phyloP scores from a whole-genome alignment of 2,329 filamentous ascomycete genomes.

The Fusarium beomiforme region DNA sequence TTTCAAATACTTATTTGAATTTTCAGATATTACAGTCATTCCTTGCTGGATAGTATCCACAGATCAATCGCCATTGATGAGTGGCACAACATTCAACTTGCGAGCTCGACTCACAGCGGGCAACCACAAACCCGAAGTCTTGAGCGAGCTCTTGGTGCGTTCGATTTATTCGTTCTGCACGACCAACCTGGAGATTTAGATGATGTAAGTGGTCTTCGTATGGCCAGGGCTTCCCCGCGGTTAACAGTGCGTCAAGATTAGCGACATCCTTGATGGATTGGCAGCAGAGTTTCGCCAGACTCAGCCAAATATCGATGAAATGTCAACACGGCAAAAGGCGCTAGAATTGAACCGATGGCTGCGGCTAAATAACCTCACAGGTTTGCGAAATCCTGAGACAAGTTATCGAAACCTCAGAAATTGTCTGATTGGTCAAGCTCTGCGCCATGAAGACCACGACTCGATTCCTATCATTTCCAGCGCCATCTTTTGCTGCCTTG shows the following conservation, averaged over 20 bases:
- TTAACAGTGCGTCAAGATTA: slow-evolving; percentile 58
- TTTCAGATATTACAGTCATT: slow-evolving; percentile 76
- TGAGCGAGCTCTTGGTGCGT: slow-evolving; percentile 81
- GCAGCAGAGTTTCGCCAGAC: slow-evolving; percentile 64
- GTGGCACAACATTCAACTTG: slow-evolving; percentile 65
- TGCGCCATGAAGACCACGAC: slow-evolving; percentile 77
- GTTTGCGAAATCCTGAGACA: slow-evolving; percentile 69
- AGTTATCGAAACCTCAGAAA: slow-evolving; percentile 86
- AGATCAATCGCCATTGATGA: slow-evolving; percentile 80
- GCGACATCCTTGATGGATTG: slow-evolving; percentile 71
- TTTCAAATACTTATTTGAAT: slow-evolving; percentile 2
- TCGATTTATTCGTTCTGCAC: slow-evolving; percentile 88
- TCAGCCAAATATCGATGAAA: slow-evolving; percentile 61
- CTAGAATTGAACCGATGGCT: slow-evolving; percentile 76
- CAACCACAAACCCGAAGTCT: slow-evolving; percentile 60
- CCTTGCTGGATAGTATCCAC: slow-evolving; percentile 82
- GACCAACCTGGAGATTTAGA: slow-evolving; percentile 78
- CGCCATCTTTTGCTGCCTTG: slow-evolving; percentile 86
- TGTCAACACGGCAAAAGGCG: slow-evolving; percentile 75
- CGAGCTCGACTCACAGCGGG: slow-evolving; percentile 21
- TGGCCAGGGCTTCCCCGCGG: not conserved
- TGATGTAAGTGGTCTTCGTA: slow-evolving; percentile 61
- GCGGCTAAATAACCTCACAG: slow-evolving; percentile 72
- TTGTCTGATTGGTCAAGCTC: slow-evolving; percentile 84
- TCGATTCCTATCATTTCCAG: slow-evolving; percentile 88